These are phyloP conservation scores for Fusarium pseudograminearum DNA, from an alignment of 2,329 filamentous ascomycete species.

Conservation along the genomic window DNA sequence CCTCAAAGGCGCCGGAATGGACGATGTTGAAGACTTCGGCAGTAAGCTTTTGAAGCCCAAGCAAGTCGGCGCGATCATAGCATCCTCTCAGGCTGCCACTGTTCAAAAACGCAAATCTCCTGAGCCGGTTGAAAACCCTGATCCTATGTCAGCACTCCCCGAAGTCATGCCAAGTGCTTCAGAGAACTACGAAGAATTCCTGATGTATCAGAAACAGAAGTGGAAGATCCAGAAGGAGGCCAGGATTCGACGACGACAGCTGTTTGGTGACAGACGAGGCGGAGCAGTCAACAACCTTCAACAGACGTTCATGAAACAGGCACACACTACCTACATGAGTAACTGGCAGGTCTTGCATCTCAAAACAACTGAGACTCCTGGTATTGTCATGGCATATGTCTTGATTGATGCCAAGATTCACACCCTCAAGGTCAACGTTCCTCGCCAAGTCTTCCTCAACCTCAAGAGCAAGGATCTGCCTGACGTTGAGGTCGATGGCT, in stretches of 20 bases:
- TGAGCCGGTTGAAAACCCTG: conserved; percentile 73
- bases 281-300: conserved; percentile 66
- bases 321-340: conserved; percentile 87
- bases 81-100: conserved; percentile 65
- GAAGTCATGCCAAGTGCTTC: conserved; percentile 85
- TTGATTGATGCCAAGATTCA: conserved; percentile 95
- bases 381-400: conserved; percentile 88
- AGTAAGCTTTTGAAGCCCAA: conserved; percentile 75
- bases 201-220: conserved; percentile 97
- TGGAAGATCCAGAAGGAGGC: conserved; percentile 98
- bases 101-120: conserved; percentile 79
- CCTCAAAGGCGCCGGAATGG: conserved; percentile 65
- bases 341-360: conserved; percentile 97
- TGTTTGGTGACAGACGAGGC: conserved; percentile 87
- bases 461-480: conserved; percentile 88
- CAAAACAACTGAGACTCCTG: conserved; percentile 82
- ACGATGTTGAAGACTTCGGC: conserved; percentile 87
- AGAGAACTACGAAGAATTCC: conserved; percentile 87
- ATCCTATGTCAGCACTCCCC: conserved; percentile 86
- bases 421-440: conserved; percentile 86
- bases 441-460: conserved; percentile 90
- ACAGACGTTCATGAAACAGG: conserved; percentile 87
- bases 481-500: conserved; percentile 86
- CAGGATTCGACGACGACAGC: conserved; percentile 83
- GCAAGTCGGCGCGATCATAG: conserved; percentile 65